Conservation (phyloP, 768 basidiomycete species). For the Suillus lakei region DNA sequence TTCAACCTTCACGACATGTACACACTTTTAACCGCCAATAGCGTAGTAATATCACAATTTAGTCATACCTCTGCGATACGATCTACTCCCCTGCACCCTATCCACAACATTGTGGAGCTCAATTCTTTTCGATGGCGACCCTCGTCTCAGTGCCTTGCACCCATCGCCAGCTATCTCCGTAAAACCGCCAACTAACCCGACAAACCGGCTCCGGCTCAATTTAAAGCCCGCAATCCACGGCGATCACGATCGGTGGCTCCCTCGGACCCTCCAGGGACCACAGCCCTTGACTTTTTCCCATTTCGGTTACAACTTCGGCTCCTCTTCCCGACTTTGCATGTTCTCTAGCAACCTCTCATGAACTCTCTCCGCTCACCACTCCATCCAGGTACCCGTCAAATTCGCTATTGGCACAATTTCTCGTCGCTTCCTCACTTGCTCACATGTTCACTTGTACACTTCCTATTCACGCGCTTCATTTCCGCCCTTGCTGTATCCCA, state of each 20-base stretch:
- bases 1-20: too few relatives aligned
- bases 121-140: background rate
- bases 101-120: background rate
- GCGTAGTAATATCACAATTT: too few relatives aligned
- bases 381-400: background rate
- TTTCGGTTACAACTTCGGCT: background rate
- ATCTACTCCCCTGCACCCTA: background rate
- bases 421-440: background rate
- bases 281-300: background rate
- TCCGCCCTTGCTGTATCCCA: background rate
- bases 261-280: background rate
- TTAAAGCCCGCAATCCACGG: slow-evolving; percentile 5
- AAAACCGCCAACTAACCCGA: slow-evolving; percentile 2
- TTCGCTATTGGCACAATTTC: background rate
- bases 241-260: slow-evolving; percentile 8
- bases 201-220: slow-evolving; percentile 8
- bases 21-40: too few relatives aligned
- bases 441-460: background rate
- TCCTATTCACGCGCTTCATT: background rate
- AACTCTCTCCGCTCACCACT: too few relatives aligned
- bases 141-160: slow-evolving; percentile 2
- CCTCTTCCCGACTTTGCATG: too few relatives aligned
- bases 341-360: too few relatives aligned
- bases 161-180: slow-evolving; percentile 8
- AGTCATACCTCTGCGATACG: too few relatives aligned